Evolutionary conservation across 495 filamentous ascomycete genomes (phyloP), one percentile per base, ranked within the genome.

Genomic region (Penicillium taxi): DNA sequence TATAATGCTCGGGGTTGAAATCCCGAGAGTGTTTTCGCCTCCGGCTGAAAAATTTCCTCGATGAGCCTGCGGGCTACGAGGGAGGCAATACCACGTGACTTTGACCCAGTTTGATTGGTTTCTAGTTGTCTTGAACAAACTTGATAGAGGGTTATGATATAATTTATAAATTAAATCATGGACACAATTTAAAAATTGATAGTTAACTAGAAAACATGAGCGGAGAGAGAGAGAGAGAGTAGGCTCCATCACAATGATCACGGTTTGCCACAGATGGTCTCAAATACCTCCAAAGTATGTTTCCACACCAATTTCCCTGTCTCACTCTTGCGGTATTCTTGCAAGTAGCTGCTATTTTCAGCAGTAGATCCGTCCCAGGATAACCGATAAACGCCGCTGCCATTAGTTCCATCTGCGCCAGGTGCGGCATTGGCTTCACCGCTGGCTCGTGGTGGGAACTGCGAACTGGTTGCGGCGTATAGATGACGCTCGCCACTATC

Each of bases 401-500:
- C 56, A 11, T 37, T 49, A 8, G 26, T 33, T 9, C 45, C 50
- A 35, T 59, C 42, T 1, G 45, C 33, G n/a, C 53, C 52, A 33
- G 17, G 19, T 28, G 39, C 41, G 17, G 26, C 42, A 39, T 38
- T 19, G 14, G 29, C 37, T 3, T 29, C 32, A 6, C 26, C 25
- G 1, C 28, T 18, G 2, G 13, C 42, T 29, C 29, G 29, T 9
- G 63, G 47, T 3, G 64, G 48, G 41, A 50, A 73, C 9, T 49
- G 44, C 6, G 42, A 47, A 52, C 60, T 70, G 21, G 61, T 72
- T 18, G 61, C 59, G 11, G 54, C 50, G 47, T 60, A 70, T 31
- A 70, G 44, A 46, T 70, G 66, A 12, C 69, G 50, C 37, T 65
- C 50, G 5, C 66, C 67, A 19, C 65, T 64, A 39, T 72, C 66